Evolutionary conservation across 441 rosid genomes (phyloP).

Genomic region (Erodium moschatum): DNA sequence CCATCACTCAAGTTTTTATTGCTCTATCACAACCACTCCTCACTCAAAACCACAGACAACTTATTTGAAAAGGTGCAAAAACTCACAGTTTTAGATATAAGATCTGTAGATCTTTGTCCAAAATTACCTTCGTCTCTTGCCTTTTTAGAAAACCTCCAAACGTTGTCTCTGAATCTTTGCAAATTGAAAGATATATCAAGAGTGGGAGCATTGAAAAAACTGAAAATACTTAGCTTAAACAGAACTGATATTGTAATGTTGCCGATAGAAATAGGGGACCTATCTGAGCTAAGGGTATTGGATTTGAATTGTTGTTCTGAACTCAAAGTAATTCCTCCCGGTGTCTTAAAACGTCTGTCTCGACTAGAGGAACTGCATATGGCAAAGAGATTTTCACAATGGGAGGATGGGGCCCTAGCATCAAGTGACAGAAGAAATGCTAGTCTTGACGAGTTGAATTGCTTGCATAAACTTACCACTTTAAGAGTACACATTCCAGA

Average conservation of each 20-base stretch:
- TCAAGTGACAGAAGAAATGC: slow-evolving; percentile 10
- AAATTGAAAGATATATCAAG: background rate
- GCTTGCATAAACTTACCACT: slow-evolving; percentile 14
- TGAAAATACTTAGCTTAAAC: background rate
- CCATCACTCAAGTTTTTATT: background rate
- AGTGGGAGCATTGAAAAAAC: slow-evolving; percentile 7
- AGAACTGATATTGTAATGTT: background rate
- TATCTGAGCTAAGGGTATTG: slow-evolving; percentile 13
- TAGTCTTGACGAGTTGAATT: slow-evolving; percentile 19
- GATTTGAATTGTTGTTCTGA: slow-evolving; percentile 1
- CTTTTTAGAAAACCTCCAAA: background rate
- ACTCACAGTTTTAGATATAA: background rate
- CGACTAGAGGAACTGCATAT: slow-evolving; percentile 20
- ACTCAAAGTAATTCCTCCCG: slow-evolving; percentile 14
- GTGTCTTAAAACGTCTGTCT: slow-evolving; percentile 1
- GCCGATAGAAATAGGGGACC: slow-evolving; percentile 13
- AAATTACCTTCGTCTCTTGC: slow-evolving; percentile 3
- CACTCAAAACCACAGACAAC: background rate
- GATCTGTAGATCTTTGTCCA: background rate
- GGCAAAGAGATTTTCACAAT: background rate
- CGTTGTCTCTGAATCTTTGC: background rate
- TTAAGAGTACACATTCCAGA: slow-evolving; percentile 14
- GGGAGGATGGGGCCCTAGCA: slow-evolving; percentile 15
- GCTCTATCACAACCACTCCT: background rate
- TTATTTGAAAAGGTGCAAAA: background rate